Evolutionary conservation across 495 filamentous ascomycete genomes (phyloP), one percentile per base, ranked within the genome.

Genomic region (Daldinia decipiens): DNA sequence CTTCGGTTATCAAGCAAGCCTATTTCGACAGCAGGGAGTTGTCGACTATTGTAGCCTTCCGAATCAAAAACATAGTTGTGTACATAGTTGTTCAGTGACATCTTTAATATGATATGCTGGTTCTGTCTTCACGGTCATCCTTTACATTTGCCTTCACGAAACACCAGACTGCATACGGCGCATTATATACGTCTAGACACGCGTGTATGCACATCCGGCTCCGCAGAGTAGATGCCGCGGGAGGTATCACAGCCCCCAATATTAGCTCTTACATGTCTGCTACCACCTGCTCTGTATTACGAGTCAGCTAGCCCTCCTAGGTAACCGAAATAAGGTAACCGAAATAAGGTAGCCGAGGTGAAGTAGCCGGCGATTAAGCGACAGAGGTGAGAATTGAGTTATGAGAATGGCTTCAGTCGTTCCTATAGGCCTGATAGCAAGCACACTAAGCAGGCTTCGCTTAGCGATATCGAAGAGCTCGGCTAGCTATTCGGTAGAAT

Each of bases 401-500:
- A 53, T 27, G 26, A 31, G 15, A 4, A 53, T 31, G 24, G 26
- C 27, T 29, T 31, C 24, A 12, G 13, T 53, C 27, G 12, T 29
- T 53, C 50, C 24, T 3, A 27, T 27, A 53, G 27, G 50, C 50
- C 50, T 27, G 26, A 24, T n/a, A 53, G 13, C 50, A 29, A 53
- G 24, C 12, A 17, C 2, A 31, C 17, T 5, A 17, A 53, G 5
- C 7, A 17, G 50, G 50, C 26, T 31, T 53, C 17, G 50, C 26
- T 29, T 53, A 31, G 50, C 50, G 7, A 31, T 53, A 31, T n/a
- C 15, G 50, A 31, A 53, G 50, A 31, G 27, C 50, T 31, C 50
- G 50, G 50, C 24, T 12, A 31, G 13, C 50, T 53, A 53, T 17
- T 27, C 50, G 27, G 50, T 31, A 53, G 5, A 27, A 53, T 29